Evolutionary conservation across 495 filamentous ascomycete genomes (phyloP).

Genomic region (Podospora fimiseda): DNA sequence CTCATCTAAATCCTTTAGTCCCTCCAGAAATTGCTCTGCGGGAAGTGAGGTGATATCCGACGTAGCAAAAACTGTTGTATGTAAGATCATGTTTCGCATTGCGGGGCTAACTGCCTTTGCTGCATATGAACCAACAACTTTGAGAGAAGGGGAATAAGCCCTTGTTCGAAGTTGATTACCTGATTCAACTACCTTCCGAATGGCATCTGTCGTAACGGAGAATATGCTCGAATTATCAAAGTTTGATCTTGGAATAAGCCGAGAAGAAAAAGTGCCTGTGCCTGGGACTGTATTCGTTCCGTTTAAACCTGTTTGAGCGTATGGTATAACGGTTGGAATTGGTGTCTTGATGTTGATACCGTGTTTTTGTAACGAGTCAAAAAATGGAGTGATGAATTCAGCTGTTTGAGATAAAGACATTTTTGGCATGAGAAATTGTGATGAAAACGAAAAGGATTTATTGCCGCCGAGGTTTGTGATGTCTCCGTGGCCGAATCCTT

Average conservation of each 20-base stretch:
- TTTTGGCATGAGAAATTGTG: background rate
- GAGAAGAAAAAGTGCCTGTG: slow-evolving; percentile 36
- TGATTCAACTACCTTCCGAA: slow-evolving; percentile 32
- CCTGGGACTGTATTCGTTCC: slow-evolving; percentile 17
- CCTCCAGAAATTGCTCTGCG: background rate
- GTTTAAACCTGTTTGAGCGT: background rate
- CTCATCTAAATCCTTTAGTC: background rate
- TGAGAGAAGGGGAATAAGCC: slow-evolving; percentile 32
- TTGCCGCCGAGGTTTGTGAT: background rate
- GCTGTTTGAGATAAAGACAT: background rate
- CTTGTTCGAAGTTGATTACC: slow-evolving; percentile 42
- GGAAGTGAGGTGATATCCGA: background rate
- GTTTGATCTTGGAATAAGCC: slow-evolving; percentile 43
- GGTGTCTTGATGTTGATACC: background rate
- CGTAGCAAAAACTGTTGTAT: background rate
- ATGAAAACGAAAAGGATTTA: background rate
- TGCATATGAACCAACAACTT: slow-evolving; percentile 10
- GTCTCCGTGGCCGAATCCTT: background rate
- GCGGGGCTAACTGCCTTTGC: background rate
- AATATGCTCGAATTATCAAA: slow-evolving; percentile 30
- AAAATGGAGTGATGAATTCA: background rate
- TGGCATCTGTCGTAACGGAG: slow-evolving; percentile 35
- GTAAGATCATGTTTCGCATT: background rate
- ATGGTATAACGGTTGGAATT: background rate
- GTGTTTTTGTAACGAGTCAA: background rate